Base-by-base conservation (phyloP, 2,329 filamentous ascomycete genomes). In the Hypoxylon sp. region DNA sequence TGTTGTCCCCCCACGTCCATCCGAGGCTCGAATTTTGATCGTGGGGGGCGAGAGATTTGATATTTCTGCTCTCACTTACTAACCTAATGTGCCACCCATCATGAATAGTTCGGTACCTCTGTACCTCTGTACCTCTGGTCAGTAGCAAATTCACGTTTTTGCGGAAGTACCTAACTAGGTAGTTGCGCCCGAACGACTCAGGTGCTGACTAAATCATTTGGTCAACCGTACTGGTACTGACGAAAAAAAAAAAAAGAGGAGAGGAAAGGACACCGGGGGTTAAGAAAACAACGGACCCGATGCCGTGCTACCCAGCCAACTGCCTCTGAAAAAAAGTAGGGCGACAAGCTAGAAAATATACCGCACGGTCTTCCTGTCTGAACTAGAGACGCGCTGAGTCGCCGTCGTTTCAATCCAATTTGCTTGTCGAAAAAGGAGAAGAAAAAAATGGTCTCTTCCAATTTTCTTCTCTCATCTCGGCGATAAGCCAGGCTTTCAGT, bases 401-500 rank as follows among this genome's bases (percentile, higher is more conserved):
- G 46, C 49, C 52, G 39, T 24, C 32, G 59, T 60, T 59, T 63
- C 59, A 57, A 55, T 60, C 26, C 7, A 37, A n/a, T 15, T 50
- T 17, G 17, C 11, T 28, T 48, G 22, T 26, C 10, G 7, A 13
- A 26, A 26, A 22, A 26, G 13, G 15, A n/a, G 43, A n/a, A 19
- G 6, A 30, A 54, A 39, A 52, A 28, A 20, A n/a, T 48, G 44
- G 46, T 26, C 11, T 41, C 32, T 17, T 28, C 37, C 22, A 49
- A 34, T 28, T 48, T n/a, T 7, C 28, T 48, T 41, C 15, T 26
- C n/a, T 61, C 51, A 62, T 59, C 52, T 67, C 64, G 47, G 58
- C 49, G 65, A 62, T 37, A 52, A 53, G 39, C 26, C 43, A 59
- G 41, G 47, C 32, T 63, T 65, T 53, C 59, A 41, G 54, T 48